Conservation (phyloP, 192 early-diverging fungal species). For the Jimgerdemannia lactiflua region DNA sequence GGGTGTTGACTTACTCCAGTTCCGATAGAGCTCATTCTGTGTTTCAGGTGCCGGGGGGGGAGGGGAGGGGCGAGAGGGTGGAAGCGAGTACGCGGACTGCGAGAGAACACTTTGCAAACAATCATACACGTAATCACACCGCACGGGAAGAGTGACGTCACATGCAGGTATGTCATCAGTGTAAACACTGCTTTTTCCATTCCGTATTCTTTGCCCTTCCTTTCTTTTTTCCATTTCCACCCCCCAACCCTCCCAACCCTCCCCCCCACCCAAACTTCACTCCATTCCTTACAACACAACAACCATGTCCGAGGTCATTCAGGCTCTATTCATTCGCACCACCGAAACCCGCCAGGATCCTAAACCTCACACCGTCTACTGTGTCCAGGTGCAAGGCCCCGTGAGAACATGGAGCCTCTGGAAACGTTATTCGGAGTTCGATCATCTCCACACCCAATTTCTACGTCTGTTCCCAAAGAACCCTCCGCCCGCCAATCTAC, state of each 20-base stretch:
- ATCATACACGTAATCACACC: too few relatives aligned
- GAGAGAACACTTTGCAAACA: too few relatives aligned
- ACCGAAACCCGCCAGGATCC: conserved; percentile 48
- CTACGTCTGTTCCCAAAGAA: conserved; percentile 61
- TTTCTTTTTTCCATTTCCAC: background rate
- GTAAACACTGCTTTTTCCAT: background rate
- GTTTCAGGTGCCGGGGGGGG: background rate
- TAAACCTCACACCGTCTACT: conserved; percentile 71
- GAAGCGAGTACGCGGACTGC: background rate
- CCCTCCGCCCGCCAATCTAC: conserved; percentile 60
- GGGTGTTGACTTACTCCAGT: conserved; percentile 15
- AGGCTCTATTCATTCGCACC: conserved; percentile 52
- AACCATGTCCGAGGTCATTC: conserved; percentile 56
- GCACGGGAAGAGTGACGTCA: too few relatives aligned
- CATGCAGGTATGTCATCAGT: background rate
- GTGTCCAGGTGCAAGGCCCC: conserved; percentile 70
- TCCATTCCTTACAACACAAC: conserved; percentile 13
- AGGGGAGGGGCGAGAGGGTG: background rate
- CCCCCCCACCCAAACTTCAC: background rate
- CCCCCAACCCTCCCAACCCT: background rate
- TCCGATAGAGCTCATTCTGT: background rate
- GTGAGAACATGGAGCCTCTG: conserved; percentile 86
- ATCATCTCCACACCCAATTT: conserved; percentile 62
- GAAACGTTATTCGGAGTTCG: conserved; percentile 85
- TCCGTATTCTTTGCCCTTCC: conserved; percentile 4